phyloP scores from a whole-genome alignment of 345 rosid species.

The Sonneratia alba region DNA sequence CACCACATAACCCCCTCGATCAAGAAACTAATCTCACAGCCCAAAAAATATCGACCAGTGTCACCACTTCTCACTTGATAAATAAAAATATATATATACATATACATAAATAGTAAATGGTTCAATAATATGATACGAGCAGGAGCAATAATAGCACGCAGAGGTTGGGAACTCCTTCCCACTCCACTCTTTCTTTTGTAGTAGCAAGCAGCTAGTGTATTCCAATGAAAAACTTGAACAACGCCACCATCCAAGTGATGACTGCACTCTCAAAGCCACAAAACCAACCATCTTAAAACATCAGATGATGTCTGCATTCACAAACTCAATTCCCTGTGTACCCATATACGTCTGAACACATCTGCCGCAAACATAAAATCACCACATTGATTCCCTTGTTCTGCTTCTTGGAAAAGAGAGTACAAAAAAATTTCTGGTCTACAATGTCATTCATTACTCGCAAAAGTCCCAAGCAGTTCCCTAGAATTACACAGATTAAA shows the following conservation, averaged over 20 bases:
- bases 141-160: no score
- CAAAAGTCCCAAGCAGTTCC: conserved; percentile 12
- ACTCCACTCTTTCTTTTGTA: no score
- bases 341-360: background rate
- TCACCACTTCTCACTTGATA: no score
- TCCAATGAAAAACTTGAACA: background rate
- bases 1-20: no score
- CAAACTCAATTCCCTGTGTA: background rate
- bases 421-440: conserved; percentile 4
- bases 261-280: background rate
- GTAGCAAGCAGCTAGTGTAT: background rate
- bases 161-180: no score
- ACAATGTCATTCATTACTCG: conserved; percentile 1
- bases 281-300: background rate
- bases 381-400: background rate
- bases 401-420: background rate
- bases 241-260: background rate
- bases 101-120: no score
- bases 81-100: no score
- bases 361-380: conserved; percentile 1
- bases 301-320: background rate
- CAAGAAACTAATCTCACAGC: no score
- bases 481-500: conserved; percentile 13
- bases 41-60: no score
- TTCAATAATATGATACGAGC: no score